Percentiles rank a stretch among this genome's conserved stretches.
phyloP scores from a whole-genome alignment of 1,139 yeast genomes.

The Yamadazyma pseudoaaseri region DNA sequence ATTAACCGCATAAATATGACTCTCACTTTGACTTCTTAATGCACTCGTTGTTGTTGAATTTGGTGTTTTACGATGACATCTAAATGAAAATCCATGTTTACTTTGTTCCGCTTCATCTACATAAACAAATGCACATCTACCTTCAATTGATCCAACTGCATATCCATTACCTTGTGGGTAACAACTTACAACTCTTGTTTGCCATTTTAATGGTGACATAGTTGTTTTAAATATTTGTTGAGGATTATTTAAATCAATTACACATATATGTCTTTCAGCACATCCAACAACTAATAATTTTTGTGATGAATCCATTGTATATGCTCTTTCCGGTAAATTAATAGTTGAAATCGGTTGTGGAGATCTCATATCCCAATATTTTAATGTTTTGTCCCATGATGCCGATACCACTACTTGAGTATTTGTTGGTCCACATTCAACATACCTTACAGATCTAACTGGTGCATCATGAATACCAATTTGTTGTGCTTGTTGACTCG shows the following conservation, averaged over 20 bases:
- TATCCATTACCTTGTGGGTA: constrained; percentile 89
- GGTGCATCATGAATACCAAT: constrained; percentile 87
- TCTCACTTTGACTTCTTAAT: constrained; percentile 38
- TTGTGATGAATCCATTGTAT: constrained; percentile 81
- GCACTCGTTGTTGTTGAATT: constrained; percentile 31
- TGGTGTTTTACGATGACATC: constrained; percentile 78
- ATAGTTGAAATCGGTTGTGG: constrained; percentile 83
- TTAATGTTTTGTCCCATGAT: constrained; percentile 94
- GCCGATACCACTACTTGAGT: constrained; percentile 88
- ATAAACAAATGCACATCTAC: constrained; percentile 95
- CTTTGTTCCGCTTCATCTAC: constrained; percentile 79
- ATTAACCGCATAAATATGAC: constrained; percentile 73
- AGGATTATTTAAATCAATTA: constrained; percentile 81
- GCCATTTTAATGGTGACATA: constrained; percentile 87
- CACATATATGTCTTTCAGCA: constrained; percentile 81
- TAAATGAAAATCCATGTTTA: constrained; percentile 79
- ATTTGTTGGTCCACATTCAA: constrained; percentile 78
- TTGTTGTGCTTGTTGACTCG: constrained; percentile 77
- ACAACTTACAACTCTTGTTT: constrained; percentile 80
- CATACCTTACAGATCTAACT: constrained; percentile 71
- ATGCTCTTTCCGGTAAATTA: constrained; percentile 85
- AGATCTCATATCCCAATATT: constrained; percentile 91
- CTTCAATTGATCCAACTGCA: constrained; percentile 92
- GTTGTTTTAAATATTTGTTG: constrained; percentile 73
- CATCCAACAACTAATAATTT: constrained; percentile 87